These are phyloP conservation scores for Neonothopanus nambi DNA, from an alignment of 1,284 basidiomycete species.

Conservation along the genomic window DNA sequence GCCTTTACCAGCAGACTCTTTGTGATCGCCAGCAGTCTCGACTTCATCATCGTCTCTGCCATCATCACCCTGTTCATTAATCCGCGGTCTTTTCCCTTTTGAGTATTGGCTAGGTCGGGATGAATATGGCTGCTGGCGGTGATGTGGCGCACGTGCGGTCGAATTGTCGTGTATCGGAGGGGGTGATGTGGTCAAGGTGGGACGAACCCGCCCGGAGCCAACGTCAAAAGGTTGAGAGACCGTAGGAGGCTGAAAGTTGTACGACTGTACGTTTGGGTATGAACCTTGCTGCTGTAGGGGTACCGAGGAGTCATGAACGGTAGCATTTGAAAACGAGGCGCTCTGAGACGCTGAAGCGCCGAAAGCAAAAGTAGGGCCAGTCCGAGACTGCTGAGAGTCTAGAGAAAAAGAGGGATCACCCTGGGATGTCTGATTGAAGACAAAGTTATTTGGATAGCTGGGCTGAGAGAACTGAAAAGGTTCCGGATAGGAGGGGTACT, in stretches of 20 bases:
- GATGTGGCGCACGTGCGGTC: conserved; percentile 17
- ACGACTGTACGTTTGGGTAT: not conserved
- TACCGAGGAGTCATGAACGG: not conserved
- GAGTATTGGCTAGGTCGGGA: conserved; percentile 25
- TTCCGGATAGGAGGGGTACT: conserved; percentile 18
- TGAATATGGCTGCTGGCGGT: conserved; percentile 32
- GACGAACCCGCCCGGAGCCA: not conserved
- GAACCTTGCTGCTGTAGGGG: conserved; percentile 5
- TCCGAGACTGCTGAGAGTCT: too few relatives aligned
- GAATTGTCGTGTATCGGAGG: not conserved
- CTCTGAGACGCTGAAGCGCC: conserved; percentile 2
- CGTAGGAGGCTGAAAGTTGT: not conserved
- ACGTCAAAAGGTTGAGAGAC: not conserved
- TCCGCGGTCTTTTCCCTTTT: conserved; percentile 10
- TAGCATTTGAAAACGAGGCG: not conserved
- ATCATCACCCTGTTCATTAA: conserved; percentile 36
- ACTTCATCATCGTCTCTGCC: conserved; percentile 13
- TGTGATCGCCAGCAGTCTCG: conserved; percentile 27
- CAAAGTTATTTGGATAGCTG: conserved; percentile 6
- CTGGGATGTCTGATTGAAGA: conserved; percentile 1
- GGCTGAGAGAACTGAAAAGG: conserved; percentile 18
- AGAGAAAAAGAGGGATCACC: too few relatives aligned
- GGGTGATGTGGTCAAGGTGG: conserved; percentile 2
- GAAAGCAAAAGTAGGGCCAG: not conserved
- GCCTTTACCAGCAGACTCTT: conserved; percentile 40